These are phyloP conservation scores for Kondoa malvinella DNA, from an alignment of 768 basidiomycete species.

Conservation along the genomic window DNA sequence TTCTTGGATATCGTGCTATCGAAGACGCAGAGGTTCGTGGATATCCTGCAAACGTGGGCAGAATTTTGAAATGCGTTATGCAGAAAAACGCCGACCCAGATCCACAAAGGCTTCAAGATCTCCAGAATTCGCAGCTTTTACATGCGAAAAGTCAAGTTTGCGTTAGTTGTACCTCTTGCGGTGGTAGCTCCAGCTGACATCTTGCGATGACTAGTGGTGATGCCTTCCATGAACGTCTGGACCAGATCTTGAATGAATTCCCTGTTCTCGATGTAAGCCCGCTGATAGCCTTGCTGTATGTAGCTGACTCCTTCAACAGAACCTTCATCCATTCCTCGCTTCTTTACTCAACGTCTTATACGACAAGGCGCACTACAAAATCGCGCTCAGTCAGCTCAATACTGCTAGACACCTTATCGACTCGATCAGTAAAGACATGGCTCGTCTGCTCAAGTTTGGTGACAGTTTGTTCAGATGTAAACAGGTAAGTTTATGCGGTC, in stretches of 20 bases:
- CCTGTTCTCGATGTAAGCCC: conserved; percentile 71
- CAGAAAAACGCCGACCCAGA: conserved; percentile 91
- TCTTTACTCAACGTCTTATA: conserved; percentile 96
- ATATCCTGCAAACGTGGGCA: background rate
- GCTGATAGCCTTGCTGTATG: background rate
- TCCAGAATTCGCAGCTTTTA: conserved; percentile 59
- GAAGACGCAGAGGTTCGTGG: conserved; percentile 52
- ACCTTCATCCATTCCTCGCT: conserved; percentile 88
- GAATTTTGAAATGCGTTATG: background rate
- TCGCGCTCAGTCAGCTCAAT: conserved; percentile 88
- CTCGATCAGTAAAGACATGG: conserved; percentile 92
- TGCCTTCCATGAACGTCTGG: conserved; percentile 85
- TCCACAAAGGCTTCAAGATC: conserved; percentile 99
- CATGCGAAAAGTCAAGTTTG: conserved; percentile 99
- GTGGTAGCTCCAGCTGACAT: too few relatives aligned
- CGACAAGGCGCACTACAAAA: conserved; percentile 99
- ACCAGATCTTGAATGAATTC: conserved; percentile 84
- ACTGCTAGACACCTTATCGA: conserved; percentile 92
- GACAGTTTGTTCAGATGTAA: conserved; percentile 96
- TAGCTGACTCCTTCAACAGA: conserved; percentile 33
- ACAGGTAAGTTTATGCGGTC: too few relatives aligned
- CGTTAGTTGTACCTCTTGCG: too few relatives aligned
- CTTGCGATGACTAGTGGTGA: too few relatives aligned
- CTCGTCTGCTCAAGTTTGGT: conserved; percentile 89
- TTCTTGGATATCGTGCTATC: conserved; percentile 78